A percentile compares a stretch with the other conserved stretches of the same genome.
These are phyloP conservation scores for Grigorovia humatica DNA, from an alignment of 805 yeast species.

Conservation along the genomic window DNA sequence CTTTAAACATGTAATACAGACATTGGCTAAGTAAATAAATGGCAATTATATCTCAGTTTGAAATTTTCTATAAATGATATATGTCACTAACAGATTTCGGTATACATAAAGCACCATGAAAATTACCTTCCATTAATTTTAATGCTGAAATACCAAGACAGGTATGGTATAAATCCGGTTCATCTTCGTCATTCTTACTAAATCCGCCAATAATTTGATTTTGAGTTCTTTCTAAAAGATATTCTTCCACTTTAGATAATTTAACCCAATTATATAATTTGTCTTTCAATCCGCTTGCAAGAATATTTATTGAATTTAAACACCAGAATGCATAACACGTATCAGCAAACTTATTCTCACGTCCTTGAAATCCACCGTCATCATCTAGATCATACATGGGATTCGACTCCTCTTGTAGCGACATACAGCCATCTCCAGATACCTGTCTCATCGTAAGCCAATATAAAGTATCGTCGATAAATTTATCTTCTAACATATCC, in stretches of 20 bases:
- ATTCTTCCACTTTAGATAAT: slow-evolving; percentile 29
- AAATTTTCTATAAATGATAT: slow-evolving; percentile 1
- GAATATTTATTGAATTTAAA: slow-evolving; percentile 42
- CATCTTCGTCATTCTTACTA: slow-evolving; percentile 49
- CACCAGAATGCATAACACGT: slow-evolving; percentile 88
- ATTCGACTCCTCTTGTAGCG: slow-evolving; percentile 16
- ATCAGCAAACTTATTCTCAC: slow-evolving; percentile 76
- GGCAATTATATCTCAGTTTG: background rate
- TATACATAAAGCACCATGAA: slow-evolving; percentile 24
- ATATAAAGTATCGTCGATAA: slow-evolving; percentile 34
- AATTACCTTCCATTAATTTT: slow-evolving; percentile 27
- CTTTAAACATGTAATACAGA: background rate
- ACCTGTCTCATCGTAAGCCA: slow-evolving; percentile 62
- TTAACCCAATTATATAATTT: slow-evolving; percentile 10
- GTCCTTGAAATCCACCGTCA: slow-evolving; percentile 75
- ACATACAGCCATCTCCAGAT: slow-evolving; percentile 15
- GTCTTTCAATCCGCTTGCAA: slow-evolving; percentile 19
- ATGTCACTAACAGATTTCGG: slow-evolving; percentile 9
- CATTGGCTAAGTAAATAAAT: background rate
- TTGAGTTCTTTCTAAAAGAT: slow-evolving; percentile 47
- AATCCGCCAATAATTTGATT: slow-evolving; percentile 66
- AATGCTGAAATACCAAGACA: slow-evolving; percentile 51
- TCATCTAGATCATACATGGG: slow-evolving; percentile 38
- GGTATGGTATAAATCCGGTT: slow-evolving; percentile 64
- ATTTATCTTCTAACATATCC: slow-evolving; percentile 9